phyloP scores from a whole-genome alignment of 1,139 yeast genomes.

The Magnusiomyces ingens region DNA sequence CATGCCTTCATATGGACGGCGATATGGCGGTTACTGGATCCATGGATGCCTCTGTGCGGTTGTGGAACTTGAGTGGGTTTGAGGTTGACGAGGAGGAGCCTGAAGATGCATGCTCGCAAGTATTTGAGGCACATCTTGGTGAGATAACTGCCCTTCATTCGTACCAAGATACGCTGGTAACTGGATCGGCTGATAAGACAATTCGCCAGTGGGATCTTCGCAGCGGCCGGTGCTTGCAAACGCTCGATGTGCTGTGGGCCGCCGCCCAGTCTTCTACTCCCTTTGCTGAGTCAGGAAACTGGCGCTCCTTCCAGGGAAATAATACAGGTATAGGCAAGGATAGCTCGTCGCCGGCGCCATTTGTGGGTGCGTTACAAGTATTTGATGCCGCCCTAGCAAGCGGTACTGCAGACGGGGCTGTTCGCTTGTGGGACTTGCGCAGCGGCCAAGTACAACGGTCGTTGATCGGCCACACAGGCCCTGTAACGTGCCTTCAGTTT shows the following conservation, averaged over 20 bases:
- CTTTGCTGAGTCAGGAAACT: conserved; percentile 19
- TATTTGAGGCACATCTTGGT: conserved; percentile 57
- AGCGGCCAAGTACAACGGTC: conserved; percentile 62
- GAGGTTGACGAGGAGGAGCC: conserved; percentile 19
- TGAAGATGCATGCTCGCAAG: conserved; percentile 34
- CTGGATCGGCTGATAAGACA: conserved; percentile 54
- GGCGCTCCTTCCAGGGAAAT: conserved; percentile 18
- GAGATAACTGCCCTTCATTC: conserved; percentile 57
- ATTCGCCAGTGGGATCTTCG: conserved; percentile 54
- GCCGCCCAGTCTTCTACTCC: conserved; percentile 30
- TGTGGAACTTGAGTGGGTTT: conserved; percentile 47
- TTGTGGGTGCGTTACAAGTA: conserved; percentile 55
- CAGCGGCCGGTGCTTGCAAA: conserved; percentile 53
- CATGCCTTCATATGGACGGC: conserved; percentile 51
- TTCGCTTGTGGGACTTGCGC: conserved; percentile 69
- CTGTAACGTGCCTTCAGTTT: conserved; percentile 62
- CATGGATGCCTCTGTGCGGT: conserved; percentile 50
- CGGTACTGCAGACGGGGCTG: conserved; percentile 70
- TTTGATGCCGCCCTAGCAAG: conserved; percentile 68
- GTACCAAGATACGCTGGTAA: conserved; percentile 43
- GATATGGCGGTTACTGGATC: conserved; percentile 54
- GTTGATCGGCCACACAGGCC: conserved; percentile 62
- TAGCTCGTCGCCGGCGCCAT: conserved; percentile 28
- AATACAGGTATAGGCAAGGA: background rate
- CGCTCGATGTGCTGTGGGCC: conserved; percentile 57